Conservation (phyloP, 257 asterid genomes). For the Solanum pinnatisectum region DNA sequence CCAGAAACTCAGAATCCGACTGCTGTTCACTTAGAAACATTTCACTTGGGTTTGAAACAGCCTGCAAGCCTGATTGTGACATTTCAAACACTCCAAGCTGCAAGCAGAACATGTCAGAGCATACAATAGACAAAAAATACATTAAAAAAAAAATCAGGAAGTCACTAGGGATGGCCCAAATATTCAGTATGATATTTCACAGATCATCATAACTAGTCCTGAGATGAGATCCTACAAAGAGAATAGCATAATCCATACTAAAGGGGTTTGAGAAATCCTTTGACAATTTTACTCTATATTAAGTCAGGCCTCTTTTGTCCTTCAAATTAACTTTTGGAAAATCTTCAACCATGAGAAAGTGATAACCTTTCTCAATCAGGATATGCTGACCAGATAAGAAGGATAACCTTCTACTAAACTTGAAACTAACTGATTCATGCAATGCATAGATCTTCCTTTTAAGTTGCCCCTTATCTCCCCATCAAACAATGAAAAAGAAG, state of each 20-base stretch:
- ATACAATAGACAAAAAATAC: not conserved
- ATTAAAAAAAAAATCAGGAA: not conserved
- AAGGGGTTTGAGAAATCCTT: not conserved
- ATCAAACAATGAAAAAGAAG: not conserved
- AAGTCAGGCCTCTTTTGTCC: not conserved
- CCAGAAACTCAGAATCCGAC: constrained; percentile 71
- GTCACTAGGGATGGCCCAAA: not conserved
- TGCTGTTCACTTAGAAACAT: constrained; percentile 75
- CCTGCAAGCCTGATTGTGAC: constrained; percentile 68
- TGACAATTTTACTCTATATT: not conserved
- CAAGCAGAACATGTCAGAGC: constrained; percentile 7
- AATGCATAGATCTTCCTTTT: not conserved
- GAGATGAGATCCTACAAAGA: not conserved
- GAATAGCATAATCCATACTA: not conserved
- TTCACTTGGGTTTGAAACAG: constrained; percentile 76
- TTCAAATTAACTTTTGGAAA: not conserved
- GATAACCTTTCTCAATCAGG: not conserved
- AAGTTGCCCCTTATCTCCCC: not conserved
- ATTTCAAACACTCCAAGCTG: constrained; percentile 95
- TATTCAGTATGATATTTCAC: not conserved
- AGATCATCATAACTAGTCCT: not conserved
- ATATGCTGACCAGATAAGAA: not conserved
- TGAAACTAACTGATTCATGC: not conserved
- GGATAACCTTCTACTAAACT: not conserved
- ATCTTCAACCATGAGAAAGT: not conserved